Percentiles rank a stretch among this genome's conserved stretches.
These are phyloP conservation scores for Dictyostelium firmibasis DNA, from an alignment of 78 protist genomes.

Conservation along the genomic window DNA sequence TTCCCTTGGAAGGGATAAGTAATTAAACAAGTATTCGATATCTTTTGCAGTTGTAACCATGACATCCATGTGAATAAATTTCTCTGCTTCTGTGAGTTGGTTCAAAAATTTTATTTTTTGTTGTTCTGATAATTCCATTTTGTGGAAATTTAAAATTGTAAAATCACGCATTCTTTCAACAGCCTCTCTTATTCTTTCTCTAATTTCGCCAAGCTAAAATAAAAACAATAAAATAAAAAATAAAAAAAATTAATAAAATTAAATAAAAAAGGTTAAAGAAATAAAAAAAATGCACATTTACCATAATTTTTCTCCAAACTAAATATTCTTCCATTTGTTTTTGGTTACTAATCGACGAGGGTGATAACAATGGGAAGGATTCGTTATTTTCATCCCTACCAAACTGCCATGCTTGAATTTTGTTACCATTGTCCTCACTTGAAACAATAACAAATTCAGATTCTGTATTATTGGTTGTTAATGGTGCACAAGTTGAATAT, in stretches of 20 bases:
- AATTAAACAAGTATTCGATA: conserved; percentile 3
- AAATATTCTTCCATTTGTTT: conserved; percentile 13
- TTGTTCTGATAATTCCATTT: conserved; percentile 32
- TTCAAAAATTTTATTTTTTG: not conserved
- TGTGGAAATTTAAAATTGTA: conserved; percentile 11
- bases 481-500: not conserved
- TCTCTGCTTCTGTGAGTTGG: conserved; percentile 40
- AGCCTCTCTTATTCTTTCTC: conserved; percentile 37
- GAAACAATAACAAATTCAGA: conserved; percentile 52
- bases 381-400: not conserved
- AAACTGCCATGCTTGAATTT: conserved; percentile 31
- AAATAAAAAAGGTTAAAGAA: too few relatives aligned
- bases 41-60: conserved; percentile 47
- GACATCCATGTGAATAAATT: conserved; percentile 72
- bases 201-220: conserved; percentile 37
- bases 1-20: conserved; percentile 23
- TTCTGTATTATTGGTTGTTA: not conserved
- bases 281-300: too few relatives aligned
- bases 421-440: not conserved
- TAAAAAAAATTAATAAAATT: too few relatives aligned
- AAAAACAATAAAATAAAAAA: too few relatives aligned
- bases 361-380: not conserved
- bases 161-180: conserved; percentile 70
- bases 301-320: conserved; percentile 37
- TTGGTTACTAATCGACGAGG: not conserved